phyloP scores from a whole-genome alignment of 768 basidiomycete species.

The Pleurotus giganteus region DNA sequence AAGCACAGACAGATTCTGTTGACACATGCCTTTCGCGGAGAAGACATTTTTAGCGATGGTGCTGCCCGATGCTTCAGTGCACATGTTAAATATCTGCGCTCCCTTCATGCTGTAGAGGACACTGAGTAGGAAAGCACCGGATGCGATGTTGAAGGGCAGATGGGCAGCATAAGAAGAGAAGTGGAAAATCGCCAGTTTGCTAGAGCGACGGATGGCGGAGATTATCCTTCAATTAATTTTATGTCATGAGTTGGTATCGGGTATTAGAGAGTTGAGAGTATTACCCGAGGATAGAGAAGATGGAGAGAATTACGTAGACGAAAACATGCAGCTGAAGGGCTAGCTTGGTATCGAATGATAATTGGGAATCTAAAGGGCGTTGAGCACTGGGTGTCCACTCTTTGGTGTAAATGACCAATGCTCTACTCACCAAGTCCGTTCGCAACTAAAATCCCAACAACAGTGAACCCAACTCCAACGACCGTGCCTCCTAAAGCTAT shows the following conservation, averaged over 20 bases:
- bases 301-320: neutral
- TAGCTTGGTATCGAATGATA: neutral
- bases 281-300: conserved; percentile 2
- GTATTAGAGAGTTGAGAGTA: neutral
- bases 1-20: neutral
- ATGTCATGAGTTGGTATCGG: too few relatives aligned
- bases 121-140: neutral
- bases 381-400: neutral
- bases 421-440: conserved; percentile 2
- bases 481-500: neutral
- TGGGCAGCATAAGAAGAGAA: conserved; percentile 6
- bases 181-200: neutral
- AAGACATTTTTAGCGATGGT: neutral
- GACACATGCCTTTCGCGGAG: neutral
- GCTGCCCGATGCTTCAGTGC: neutral
- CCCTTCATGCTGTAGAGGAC: neutral
- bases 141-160: neutral
- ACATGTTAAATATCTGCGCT: neutral
- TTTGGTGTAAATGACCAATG: neutral
- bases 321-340: conserved; percentile 3
- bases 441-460: conserved; percentile 1
- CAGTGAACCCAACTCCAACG: neutral
- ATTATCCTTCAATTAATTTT: neutral
- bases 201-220: neutral
- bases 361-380: neutral